Evolutionary conservation across 202 grass and related monocot species (phyloP), one percentile per base, ranked within the genome.

Genomic region (Carex sylvatica): DNA sequence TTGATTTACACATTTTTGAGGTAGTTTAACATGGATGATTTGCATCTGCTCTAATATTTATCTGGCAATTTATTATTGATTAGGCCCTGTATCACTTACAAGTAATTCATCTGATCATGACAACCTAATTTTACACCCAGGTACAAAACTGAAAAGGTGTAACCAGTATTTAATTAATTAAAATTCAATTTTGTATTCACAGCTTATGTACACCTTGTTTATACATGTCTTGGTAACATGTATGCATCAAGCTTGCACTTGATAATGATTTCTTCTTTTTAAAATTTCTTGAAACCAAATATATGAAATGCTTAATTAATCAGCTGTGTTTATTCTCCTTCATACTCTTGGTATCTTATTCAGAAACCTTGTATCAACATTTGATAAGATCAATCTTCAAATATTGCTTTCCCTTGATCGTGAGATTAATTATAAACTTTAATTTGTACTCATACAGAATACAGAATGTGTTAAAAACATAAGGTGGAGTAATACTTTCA

Each of bases 321-420:
- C 64, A 80, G 15, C 53, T 80, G 31, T 24, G 20, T 40, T 82
- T 78, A n/a, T 79, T 74, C 18, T 75, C 65, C 73, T 91, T 87
- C 0, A 86, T 84, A 14, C 87, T 74, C 90, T 93, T 22, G 95
- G 90, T 85, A 95, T 98, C 76, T 87, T 95, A 42, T 72, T 77
- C 31, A 95, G 75, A 19, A 93, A 82, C 3, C 83, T 82, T 2
- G 82, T 75, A 52, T 93, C 89, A 54, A 94, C 79, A 26, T 80
- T 86, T 0, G 66, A 47, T 66, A 89, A 67, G 9, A 91, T 69
- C n/a, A 26, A n/a, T 83, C 18, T 82, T 67, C 35, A 95, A 73
- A 64, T 95, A 89, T 15, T 87, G 84, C 19, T 76, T 71, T 31
- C 84, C 90, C 30, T 64, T 72, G 2, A 72, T 55, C 5, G 86